Evolutionary conservation across 129 eudicot genomes (phyloP), one percentile per base, ranked within the genome.

Genomic region (Lactuca saligna): DNA sequence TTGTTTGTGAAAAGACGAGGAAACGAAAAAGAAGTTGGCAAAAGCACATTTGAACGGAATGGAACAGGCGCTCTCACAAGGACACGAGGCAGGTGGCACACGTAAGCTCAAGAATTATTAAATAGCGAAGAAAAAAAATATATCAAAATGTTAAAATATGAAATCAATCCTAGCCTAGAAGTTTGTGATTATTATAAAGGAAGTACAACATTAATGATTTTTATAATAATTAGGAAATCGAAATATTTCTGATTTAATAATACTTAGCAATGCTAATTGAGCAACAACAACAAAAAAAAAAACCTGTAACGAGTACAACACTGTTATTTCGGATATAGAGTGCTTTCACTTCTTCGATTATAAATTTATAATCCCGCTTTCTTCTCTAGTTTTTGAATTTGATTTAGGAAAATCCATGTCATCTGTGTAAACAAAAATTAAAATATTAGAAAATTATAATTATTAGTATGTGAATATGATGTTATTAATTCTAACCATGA

Each of bases 331-430:
- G 29, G 78, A 74, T 65, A 65, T 65, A 65, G 71, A 14, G 65
- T 64, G 32, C 48, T 51, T n/a, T 38, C 12, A 7, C 37, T 69
- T 39, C 53, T 64, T 44, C 2, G 3, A 8, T 42, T 31, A 73
- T 25, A 25, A 25, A 25, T 25, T 63, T 80, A 91, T 75, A 88
- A 68, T 20, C 97, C 97, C 9, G 61, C 77, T 3, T 83, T 68
- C 77, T 84, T 86, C 85, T 91, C 85, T 14, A 88, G 62, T 55
- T 88, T 91, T 82, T 88, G 96, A 61, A 91, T 85, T 78, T 91
- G 97, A 78, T 86, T 88, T 35, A 91, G 88, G 89, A 85, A 91
- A 35, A 88, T 91, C 97, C 92, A 88, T 33, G 97, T 91, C 93
- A 91, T 83, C 97, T 91, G 96, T 75, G 54, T 12, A 58, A 14